phyloP scores from a whole-genome alignment of 345 rosid genomes.

The Euphorbia tirucalli region DNA sequence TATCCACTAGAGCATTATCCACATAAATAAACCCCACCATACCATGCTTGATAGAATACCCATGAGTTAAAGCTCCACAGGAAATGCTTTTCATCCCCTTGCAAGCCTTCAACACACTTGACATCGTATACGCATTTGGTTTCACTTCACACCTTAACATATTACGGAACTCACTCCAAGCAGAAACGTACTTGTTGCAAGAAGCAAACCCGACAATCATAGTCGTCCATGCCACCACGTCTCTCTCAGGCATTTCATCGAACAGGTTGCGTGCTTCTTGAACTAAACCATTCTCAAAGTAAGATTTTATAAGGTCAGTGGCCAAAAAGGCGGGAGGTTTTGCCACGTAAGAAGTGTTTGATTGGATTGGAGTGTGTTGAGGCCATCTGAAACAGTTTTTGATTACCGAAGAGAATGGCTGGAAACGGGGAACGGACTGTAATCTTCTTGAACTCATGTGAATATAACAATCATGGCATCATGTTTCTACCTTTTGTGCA shows the following conservation, averaged over 20 bases:
- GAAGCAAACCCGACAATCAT: constrained; percentile 64
- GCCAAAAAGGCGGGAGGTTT: constrained; percentile 60
- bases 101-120: constrained; percentile 71
- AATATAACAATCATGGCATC: constrained; percentile 7
- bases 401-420: constrained; percentile 39
- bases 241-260: constrained; percentile 69
- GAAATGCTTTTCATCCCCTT: constrained; percentile 52
- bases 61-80: constrained; percentile 62
- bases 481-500: not conserved
- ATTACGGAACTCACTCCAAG: constrained; percentile 62
- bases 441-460: constrained; percentile 36
- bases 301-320: constrained; percentile 57
- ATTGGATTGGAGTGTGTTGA: constrained; percentile 23
- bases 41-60: constrained; percentile 59
- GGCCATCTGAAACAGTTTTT: constrained; percentile 42
- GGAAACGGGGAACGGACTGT: constrained; percentile 26
- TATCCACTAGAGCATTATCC: constrained; percentile 66
- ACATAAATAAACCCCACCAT: constrained; percentile 58
- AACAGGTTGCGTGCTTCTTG: constrained; percentile 54
- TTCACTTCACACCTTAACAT: constrained; percentile 44
- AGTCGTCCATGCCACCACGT: constrained; percentile 70
- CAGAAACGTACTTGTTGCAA: constrained; percentile 32
- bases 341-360: constrained; percentile 23
- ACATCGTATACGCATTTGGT: constrained; percentile 66
- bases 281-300: constrained; percentile 41